phyloP scores from a whole-genome alignment of 202 grass and related monocot genomes.

The Elaeis oleifera region DNA sequence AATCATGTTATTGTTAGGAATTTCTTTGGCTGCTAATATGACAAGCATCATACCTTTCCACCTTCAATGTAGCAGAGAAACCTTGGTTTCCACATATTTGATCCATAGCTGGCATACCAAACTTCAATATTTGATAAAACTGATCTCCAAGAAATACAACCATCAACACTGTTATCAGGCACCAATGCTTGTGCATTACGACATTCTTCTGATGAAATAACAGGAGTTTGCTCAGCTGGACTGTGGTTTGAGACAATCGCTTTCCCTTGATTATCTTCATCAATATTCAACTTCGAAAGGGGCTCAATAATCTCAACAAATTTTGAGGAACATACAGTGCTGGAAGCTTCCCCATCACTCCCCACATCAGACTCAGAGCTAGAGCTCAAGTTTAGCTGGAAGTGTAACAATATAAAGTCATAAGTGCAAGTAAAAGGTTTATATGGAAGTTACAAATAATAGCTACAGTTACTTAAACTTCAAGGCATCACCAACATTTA shows the following conservation, averaged over 20 bases:
- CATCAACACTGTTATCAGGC: constrained; percentile 29
- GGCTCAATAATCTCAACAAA: constrained; percentile 25
- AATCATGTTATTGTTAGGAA: neutral
- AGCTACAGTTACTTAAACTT: too few species aligned
- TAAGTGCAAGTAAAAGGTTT: too few species aligned
- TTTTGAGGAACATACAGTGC: constrained; percentile 21
- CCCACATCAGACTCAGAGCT: constrained; percentile 63
- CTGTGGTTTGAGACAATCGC: constrained; percentile 28
- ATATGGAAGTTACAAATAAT: too few species aligned
- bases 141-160: constrained; percentile 46
- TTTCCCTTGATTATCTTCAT: constrained; percentile 24
- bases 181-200: constrained; percentile 22
- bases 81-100: constrained; percentile 88
- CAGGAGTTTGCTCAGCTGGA: constrained; percentile 14
- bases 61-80: constrained; percentile 87
- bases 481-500: too few species aligned
- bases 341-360: constrained; percentile 31
- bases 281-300: constrained; percentile 60
- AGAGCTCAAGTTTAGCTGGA: constrained; percentile 39
- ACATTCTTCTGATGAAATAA: constrained; percentile 24
- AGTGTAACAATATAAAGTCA: too few species aligned
- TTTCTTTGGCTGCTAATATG: neutral
- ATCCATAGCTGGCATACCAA: constrained; percentile 95
- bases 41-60: constrained; percentile 53
- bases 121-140: constrained; percentile 54